Conservation (phyloP, 768 basidiomycete species). For the Vararia minispora region DNA sequence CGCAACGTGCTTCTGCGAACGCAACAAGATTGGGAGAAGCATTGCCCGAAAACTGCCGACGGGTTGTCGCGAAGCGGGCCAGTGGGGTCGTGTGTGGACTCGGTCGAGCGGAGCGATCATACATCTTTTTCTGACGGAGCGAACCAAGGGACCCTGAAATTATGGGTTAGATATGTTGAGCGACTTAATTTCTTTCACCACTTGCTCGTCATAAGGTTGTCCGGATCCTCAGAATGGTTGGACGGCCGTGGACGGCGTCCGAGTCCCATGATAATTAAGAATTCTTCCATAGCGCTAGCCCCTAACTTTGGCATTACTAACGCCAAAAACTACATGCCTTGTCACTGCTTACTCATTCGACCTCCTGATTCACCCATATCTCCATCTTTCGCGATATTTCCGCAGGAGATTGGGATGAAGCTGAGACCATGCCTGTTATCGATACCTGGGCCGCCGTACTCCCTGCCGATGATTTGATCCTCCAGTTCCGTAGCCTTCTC, state of each 20-base stretch:
- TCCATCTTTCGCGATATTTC: background rate
- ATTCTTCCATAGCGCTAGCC: no score
- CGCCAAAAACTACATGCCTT: background rate
- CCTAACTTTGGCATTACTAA: background rate
- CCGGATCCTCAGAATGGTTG: no score
- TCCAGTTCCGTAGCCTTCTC: background rate
- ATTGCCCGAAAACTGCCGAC: background rate
- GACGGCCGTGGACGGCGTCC: no score
- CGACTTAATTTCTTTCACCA: no score
- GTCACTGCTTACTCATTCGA: no score
- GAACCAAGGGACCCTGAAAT: no score
- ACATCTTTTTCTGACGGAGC: no score
- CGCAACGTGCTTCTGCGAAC: constrained; percentile 3
- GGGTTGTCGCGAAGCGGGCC: background rate
- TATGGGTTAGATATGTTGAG: no score
- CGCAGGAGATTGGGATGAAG: background rate
- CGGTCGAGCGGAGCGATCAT: background rate
- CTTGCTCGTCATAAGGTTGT: no score
- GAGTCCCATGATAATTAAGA: no score
- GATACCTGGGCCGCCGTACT: background rate
- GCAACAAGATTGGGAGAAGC: background rate
- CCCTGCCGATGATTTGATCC: background rate
- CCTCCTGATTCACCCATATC: background rate
- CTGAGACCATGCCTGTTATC: background rate
- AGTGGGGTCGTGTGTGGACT: background rate